phyloP scores from a whole-genome alignment of 306 rosid genomes.

The Medicago ruthenica region DNA sequence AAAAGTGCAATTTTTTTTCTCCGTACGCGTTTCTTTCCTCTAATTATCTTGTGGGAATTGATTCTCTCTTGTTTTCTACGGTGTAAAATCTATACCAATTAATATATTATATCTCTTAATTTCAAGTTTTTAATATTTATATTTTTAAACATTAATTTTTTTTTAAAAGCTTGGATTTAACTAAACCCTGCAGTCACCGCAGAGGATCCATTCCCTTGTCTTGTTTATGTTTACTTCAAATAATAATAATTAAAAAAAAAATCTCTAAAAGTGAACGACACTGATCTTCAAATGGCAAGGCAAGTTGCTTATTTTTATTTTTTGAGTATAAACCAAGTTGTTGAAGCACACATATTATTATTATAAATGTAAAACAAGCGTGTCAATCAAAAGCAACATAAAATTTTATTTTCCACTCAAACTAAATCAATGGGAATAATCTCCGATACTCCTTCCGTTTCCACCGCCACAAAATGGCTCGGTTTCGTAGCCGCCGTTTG shows the following conservation, averaged over 20 bases:
- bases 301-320: too few relatives aligned
- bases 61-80: too few relatives aligned
- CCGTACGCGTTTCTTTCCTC: slow-evolving; percentile 3
- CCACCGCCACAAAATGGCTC: slow-evolving; percentile 73
- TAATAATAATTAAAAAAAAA: too few relatives aligned
- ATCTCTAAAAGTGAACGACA: background rate
- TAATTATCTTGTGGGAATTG: background rate
- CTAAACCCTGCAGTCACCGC: too few relatives aligned
- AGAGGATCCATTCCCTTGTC: too few relatives aligned
- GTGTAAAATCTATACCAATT: too few relatives aligned
- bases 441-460: background rate
- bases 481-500: slow-evolving; percentile 83
- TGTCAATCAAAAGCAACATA: background rate
- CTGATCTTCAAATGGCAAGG: background rate
- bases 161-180: too few relatives aligned
- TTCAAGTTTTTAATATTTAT: too few relatives aligned
- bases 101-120: too few relatives aligned
- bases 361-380: background rate
- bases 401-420: background rate
- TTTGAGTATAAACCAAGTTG: background rate
- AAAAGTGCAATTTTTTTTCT: background rate
- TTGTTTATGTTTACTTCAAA: too few relatives aligned
- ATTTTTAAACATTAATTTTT: too few relatives aligned
- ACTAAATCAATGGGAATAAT: slow-evolving; percentile 51
- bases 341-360: background rate